Conservation (phyloP, 140 eudicot species). For the Flaveria floridana region DNA sequence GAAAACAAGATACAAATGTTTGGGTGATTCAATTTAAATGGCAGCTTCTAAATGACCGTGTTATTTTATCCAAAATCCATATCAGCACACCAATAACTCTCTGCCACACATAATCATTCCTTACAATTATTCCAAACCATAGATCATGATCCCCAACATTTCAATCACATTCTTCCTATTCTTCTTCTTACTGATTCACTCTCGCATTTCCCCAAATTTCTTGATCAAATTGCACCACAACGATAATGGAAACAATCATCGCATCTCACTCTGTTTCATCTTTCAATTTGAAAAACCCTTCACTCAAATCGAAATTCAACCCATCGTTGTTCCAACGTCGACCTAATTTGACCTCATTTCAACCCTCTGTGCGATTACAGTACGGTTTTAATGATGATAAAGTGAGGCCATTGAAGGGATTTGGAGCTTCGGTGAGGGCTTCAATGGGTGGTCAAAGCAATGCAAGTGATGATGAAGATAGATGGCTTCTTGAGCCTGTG, state of each 20-base stretch:
- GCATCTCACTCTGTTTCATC: slow-evolving; percentile 37
- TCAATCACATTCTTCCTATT: slow-evolving; percentile 18
- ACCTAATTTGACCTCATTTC: background rate
- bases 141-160: slow-evolving; percentile 12
- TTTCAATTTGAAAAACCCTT: slow-evolving; percentile 28
- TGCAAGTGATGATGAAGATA: slow-evolving; percentile 36
- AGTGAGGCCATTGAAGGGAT: slow-evolving; percentile 7
- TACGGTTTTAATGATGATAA: background rate
- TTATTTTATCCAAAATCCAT: slow-evolving; percentile 30
- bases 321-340: slow-evolving; percentile 22
- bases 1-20: too few relatives aligned
- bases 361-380: slow-evolving; percentile 2
- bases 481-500: slow-evolving; percentile 88
- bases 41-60: too few relatives aligned
- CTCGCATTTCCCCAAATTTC: background rate
- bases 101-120: slow-evolving; percentile 34
- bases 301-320: slow-evolving; percentile 15
- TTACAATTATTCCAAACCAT: background rate
- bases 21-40: too few relatives aligned
- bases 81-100: slow-evolving; percentile 36
- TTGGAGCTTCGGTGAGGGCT: slow-evolving; percentile 41
- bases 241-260: slow-evolving; percentile 37
- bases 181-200: slow-evolving; percentile 12
- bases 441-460: slow-evolving; percentile 43
- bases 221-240: slow-evolving; percentile 15